These are phyloP conservation scores for Carex pumila DNA, from an alignment of 176 grass and related monocot species.

Conservation along the genomic window DNA sequence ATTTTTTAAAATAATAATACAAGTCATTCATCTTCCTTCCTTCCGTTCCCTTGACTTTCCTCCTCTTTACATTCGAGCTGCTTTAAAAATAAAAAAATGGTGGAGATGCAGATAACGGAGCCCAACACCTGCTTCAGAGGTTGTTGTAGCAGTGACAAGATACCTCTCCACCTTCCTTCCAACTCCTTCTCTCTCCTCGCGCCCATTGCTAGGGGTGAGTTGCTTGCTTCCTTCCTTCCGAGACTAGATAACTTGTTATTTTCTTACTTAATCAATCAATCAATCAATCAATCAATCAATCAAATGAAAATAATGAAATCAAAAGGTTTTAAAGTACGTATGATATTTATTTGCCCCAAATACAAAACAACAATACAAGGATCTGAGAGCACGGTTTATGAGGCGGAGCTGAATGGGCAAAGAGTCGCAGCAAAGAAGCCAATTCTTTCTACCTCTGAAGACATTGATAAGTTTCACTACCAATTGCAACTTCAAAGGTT, in stretches of 20 bases:
- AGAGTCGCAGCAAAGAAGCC: constrained; percentile 86
- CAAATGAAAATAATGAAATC: too few relatives aligned
- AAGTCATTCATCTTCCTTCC: too few relatives aligned
- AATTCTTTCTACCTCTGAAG: constrained; percentile 72
- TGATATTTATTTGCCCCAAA: neutral
- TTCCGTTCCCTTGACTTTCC: too few relatives aligned
- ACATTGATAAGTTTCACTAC: constrained; percentile 91
- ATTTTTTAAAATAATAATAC: too few relatives aligned
- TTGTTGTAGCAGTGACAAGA: constrained; percentile 66
- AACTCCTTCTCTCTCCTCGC: constrained; percentile 71
- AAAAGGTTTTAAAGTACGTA: too few relatives aligned
- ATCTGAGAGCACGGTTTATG: constrained; percentile 90
- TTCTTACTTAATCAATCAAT: too few relatives aligned
- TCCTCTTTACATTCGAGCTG: too few relatives aligned
- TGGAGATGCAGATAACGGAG: constrained; percentile 40
- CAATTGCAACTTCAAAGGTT: constrained; percentile 91
- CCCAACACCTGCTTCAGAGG: constrained; percentile 81
- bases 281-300: too few relatives aligned
- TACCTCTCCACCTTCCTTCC: constrained; percentile 66
- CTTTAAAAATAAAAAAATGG: neutral
- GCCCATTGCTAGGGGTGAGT: constrained; percentile 43
- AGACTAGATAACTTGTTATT: too few relatives aligned
- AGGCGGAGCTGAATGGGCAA: constrained; percentile 46
- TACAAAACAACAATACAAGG: constrained; percentile 22
- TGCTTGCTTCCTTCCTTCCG: too few relatives aligned